phyloP scores from a whole-genome alignment of 805 yeast genomes.

The Candida sithepensis region DNA sequence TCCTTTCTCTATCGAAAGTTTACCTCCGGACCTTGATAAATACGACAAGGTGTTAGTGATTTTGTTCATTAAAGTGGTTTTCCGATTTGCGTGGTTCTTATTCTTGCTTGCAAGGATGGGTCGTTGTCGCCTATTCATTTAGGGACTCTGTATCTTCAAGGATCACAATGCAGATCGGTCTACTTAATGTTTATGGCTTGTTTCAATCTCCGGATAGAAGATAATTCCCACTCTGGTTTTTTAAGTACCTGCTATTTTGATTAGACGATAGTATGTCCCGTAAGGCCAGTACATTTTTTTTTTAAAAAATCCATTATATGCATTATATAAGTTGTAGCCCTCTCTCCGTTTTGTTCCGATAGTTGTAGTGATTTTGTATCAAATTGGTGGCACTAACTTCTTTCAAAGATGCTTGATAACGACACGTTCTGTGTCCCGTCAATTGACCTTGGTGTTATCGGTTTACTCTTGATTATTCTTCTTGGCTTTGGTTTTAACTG shows the following conservation, averaged over 20 bases:
- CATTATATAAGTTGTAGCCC: no score
- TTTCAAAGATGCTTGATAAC: no score
- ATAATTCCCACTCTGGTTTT: slow-evolving; percentile 17
- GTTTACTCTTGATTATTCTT: no score
- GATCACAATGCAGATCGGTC: slow-evolving; percentile 1
- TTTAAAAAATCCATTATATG: no score
- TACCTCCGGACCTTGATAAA: slow-evolving; percentile 23
- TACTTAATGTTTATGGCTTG: slow-evolving; percentile 24
- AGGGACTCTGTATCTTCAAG: slow-evolving; percentile 24
- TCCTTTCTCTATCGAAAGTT: slow-evolving; percentile 28
- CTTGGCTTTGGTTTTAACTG: no score
- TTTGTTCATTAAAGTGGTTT: slow-evolving; percentile 8
- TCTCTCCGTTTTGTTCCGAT: no score
- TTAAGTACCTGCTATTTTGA: slow-evolving; percentile 26
- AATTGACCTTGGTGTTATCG: no score
- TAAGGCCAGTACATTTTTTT: slow-evolving; percentile 30
- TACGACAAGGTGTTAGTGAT: slow-evolving; percentile 28
- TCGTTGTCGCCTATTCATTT: slow-evolving; percentile 32
- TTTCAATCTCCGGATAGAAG: slow-evolving; percentile 30
- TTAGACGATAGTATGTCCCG: slow-evolving; percentile 31
- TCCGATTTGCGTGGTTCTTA: slow-evolving; percentile 6
- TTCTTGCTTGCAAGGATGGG: slow-evolving; percentile 5
- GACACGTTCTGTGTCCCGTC: no score
- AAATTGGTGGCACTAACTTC: no score
- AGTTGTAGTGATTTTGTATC: no score